Evolutionary conservation across 2,329 filamentous ascomycete genomes (phyloP).

Genomic region (Trichoderma cornu-damae): DNA sequence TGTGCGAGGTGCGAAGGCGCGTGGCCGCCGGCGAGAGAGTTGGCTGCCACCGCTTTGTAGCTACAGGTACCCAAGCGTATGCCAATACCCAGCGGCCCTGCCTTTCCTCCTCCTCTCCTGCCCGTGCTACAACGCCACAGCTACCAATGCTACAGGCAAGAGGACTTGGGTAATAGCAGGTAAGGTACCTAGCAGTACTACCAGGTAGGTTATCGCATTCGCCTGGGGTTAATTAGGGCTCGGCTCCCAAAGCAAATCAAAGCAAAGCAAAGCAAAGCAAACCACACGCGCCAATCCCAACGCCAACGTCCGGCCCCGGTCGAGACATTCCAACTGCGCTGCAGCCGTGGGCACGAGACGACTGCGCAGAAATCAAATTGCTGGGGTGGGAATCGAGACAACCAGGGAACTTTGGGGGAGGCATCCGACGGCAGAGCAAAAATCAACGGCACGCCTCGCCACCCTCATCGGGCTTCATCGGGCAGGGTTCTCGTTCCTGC

Average conservation of each 20-base stretch:
- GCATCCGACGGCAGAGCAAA: neutral
- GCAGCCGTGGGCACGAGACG: neutral
- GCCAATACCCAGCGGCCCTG: too few species aligned
- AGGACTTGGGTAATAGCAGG: neutral
- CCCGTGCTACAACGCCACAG: neutral
- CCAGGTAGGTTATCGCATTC: neutral
- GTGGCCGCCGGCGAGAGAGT: too few species aligned
- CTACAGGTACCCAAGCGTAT: neutral
- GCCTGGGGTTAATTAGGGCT: neutral
- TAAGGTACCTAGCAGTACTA: neutral
- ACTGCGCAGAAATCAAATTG: neutral
- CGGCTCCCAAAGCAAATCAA: neutral
- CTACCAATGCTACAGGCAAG: too few species aligned
- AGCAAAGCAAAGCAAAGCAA: too few species aligned
- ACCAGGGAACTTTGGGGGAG: neutral
- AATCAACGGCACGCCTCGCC: neutral
- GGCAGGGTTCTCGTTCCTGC: slow-evolving; percentile 15
- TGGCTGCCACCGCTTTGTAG: too few species aligned
- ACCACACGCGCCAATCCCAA: neutral
- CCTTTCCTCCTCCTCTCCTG: too few species aligned
- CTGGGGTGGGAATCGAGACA: neutral
- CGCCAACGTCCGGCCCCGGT: neutral
- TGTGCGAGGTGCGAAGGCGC: neutral
- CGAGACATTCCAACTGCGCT: neutral
- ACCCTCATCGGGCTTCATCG: slow-evolving; percentile 5